Percentiles rank a stretch among this genome's conserved stretches.
These are phyloP conservation scores for Lentinula sp. DNA, from an alignment of 768 basidiomycete species.

Conservation along the genomic window DNA sequence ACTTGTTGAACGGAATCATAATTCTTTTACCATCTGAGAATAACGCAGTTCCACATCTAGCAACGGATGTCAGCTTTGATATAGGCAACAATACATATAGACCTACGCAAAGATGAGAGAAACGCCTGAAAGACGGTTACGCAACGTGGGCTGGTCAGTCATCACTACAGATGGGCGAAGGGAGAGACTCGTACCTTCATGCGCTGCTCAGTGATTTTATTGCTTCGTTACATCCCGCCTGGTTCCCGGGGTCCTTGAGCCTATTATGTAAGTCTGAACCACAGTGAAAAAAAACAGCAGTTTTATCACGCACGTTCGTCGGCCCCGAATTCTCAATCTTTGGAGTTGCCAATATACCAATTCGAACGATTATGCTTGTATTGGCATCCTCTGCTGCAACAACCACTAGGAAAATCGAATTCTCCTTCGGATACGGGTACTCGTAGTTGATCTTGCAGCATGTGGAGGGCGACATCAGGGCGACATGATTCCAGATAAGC, in stretches of 20 bases:
- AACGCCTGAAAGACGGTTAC: slow-evolving; percentile 32
- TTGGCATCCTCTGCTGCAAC: not conserved
- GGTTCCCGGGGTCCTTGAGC: not conserved
- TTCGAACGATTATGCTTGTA: no score
- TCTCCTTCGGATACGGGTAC: not conserved
- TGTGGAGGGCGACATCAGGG: not conserved
- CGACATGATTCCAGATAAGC: not conserved
- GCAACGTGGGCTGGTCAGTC: not conserved
- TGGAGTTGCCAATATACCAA: no score
- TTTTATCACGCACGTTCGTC: not conserved
- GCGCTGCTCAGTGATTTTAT: not conserved
- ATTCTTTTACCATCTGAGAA: slow-evolving; percentile 69
- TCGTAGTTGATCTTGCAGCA: not conserved
- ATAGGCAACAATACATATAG: not conserved
- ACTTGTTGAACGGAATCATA: not conserved
- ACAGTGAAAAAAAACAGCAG: not conserved
- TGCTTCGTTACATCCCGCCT: not conserved
- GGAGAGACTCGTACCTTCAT: not conserved
- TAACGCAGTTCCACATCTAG: slow-evolving; percentile 78
- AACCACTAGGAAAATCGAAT: not conserved
- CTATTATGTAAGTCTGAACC: not conserved
- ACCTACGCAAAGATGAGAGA: slow-evolving; percentile 84
- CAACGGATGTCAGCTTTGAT: slow-evolving; percentile 5
- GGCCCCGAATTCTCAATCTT: not conserved
- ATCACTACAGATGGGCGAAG: not conserved